A percentile compares a stretch with the other conserved stretches of the same genome.
Conservation (phyloP, 1,139 yeast genomes). For the Pichiaceae sp. region DNA sequence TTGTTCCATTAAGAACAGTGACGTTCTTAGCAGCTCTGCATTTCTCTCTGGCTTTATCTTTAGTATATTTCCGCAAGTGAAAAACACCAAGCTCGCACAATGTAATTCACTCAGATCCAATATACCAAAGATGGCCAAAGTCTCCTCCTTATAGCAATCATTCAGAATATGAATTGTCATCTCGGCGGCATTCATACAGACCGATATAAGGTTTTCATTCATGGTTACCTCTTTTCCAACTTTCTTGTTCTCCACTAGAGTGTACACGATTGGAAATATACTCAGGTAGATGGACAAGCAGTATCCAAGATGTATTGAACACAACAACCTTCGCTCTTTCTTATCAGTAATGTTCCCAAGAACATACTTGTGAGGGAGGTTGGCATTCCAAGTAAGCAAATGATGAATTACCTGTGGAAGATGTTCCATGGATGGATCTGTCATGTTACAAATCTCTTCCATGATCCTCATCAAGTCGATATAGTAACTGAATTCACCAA, state of each 20-base stretch:
- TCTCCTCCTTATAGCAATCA: constrained; percentile 12
- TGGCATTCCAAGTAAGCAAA: constrained; percentile 15
- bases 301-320: constrained; percentile 16
- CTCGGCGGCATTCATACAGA: constrained; percentile 19
- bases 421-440: constrained; percentile 13
- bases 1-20: no score
- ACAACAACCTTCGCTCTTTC: constrained; percentile 12
- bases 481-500: constrained; percentile 10
- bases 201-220: constrained; percentile 10
- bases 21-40: no score
- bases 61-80: constrained; percentile 18
- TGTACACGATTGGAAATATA: constrained; percentile 17
- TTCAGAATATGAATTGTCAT: constrained; percentile 15
- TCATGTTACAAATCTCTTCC: constrained; percentile 17
- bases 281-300: constrained; percentile 19
- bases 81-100: constrained; percentile 16
- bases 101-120: constrained; percentile 19
- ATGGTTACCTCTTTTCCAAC: constrained; percentile 6
- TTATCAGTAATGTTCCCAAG: constrained; percentile 6
- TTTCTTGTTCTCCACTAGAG: constrained; percentile 13
- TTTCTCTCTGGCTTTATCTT: no score
- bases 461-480: constrained; percentile 13
- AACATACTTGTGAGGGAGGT: constrained; percentile 10
- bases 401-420: constrained; percentile 12
- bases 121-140: constrained; percentile 17